A percentile compares a stretch with the other conserved stretches of the same genome.
Evolutionary conservation across 305 asterid species (phyloP).

Genomic region (Stenogyne calaminthoides): DNA sequence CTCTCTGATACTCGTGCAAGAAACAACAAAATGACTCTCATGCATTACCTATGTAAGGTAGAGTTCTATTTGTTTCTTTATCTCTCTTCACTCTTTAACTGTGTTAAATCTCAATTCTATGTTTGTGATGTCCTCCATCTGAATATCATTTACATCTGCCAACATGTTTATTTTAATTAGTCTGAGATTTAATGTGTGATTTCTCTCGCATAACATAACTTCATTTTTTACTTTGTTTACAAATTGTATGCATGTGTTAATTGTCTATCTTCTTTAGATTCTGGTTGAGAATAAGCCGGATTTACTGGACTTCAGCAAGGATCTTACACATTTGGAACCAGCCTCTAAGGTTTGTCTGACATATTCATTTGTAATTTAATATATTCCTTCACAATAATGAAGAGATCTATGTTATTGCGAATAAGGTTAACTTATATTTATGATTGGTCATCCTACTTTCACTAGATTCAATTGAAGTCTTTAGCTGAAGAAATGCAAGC

Average conservation of each 20-base stretch:
- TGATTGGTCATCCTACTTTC: constrained; percentile 32
- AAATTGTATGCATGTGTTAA: constrained; percentile 16
- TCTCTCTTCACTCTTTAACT: constrained; percentile 10
- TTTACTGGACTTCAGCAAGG: constrained; percentile 89
- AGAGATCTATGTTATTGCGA: constrained; percentile 21
- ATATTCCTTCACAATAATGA: constrained; percentile 26
- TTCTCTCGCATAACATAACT: constrained; percentile 5
- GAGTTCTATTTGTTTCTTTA: constrained; percentile 18
- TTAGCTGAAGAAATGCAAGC: constrained; percentile 99
- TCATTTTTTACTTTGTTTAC: constrained; percentile 6
- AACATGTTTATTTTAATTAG: not conserved
- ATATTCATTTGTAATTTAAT: constrained; percentile 6
- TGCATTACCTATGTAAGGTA: constrained; percentile 99
- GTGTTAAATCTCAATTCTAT: constrained; percentile 9
- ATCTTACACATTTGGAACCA: constrained; percentile 88
- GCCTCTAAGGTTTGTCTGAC: constrained; percentile 80
- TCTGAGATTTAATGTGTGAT: not conserved
- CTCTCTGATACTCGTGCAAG: constrained; percentile 99
- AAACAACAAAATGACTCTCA: constrained; percentile 96
- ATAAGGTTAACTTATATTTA: constrained; percentile 25
- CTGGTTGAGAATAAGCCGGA: constrained; percentile 92
- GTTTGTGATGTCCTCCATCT: constrained; percentile 5
- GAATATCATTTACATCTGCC: not conserved
- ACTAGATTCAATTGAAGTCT: constrained; percentile 89
- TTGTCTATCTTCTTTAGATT: constrained; percentile 47